Conservation (phyloP, 352 stramenopile genomes). For the Phytophthora quininea region DNA sequence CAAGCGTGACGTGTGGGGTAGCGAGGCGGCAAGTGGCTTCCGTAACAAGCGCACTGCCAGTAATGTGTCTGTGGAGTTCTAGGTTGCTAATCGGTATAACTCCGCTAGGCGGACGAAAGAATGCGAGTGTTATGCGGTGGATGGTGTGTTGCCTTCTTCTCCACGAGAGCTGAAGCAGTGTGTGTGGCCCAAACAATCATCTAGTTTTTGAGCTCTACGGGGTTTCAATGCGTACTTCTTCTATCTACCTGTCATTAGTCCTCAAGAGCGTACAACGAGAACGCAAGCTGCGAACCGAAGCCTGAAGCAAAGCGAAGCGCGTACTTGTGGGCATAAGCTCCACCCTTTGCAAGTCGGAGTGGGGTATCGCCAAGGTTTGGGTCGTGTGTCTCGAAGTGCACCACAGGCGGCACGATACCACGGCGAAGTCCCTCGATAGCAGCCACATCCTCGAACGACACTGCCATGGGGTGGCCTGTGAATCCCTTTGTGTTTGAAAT, state of each 20-base stretch:
- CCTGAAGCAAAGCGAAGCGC: conserved; percentile 95
- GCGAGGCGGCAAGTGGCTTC: conserved; percentile 33
- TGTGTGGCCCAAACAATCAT: conserved; percentile 18
- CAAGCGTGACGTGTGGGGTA: conserved; percentile 53
- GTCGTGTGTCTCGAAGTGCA: conserved; percentile 92
- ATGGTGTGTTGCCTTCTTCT: conserved; percentile 17
- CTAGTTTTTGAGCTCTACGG: conserved; percentile 8
- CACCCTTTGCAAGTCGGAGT: conserved; percentile 64
- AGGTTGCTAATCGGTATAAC: conserved; percentile 26
- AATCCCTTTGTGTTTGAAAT: conserved; percentile 95
- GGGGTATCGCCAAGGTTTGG: conserved; percentile 55
- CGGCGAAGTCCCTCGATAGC: conserved; percentile 92
- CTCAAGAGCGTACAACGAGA: conserved; percentile 93
- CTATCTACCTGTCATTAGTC: conserved; percentile 30
- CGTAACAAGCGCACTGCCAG: conserved; percentile 52
- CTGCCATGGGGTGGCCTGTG: conserved; percentile 96
- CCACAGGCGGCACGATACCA: conserved; percentile 89
- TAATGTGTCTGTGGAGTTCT: conserved; percentile 73
- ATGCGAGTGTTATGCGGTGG: conserved; percentile 28
- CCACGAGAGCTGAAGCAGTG: conserved; percentile 6
- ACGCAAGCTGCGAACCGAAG: conserved; percentile 96
- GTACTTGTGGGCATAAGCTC: conserved; percentile 87
- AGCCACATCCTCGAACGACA: conserved; percentile 96
- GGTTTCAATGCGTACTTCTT: conserved; percentile 5
- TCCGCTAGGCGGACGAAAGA: conserved; percentile 10